Percentiles rank a stretch among this genome's conserved stretches.
Evolutionary conservation across 805 yeast species (phyloP).

Genomic region (Ogataea zsoltii): DNA sequence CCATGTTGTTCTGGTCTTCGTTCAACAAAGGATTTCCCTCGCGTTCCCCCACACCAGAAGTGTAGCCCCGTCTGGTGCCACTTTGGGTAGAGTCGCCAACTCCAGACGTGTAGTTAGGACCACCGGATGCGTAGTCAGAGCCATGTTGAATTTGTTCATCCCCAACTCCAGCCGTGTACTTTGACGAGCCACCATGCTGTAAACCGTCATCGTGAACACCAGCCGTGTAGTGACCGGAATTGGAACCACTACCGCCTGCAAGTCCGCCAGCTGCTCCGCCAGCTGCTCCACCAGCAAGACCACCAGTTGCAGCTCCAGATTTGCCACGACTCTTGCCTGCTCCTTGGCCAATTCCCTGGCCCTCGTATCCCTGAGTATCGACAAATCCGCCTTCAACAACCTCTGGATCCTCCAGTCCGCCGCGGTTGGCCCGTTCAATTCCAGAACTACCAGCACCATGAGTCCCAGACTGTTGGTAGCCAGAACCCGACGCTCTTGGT

Average conservation of each 20-base stretch:
- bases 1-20: constrained; percentile 19
- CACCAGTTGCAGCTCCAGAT: constrained; percentile 2
- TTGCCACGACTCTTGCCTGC: background rate
- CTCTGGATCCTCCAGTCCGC: constrained; percentile 6
- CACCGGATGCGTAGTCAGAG: background rate
- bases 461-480: background rate
- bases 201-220: constrained; percentile 6
- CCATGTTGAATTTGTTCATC: background rate
- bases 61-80: constrained; percentile 5
- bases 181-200: constrained; percentile 1
- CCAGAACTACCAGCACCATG: background rate
- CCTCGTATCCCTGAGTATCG: constrained; percentile 5
- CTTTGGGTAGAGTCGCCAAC: background rate
- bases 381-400: constrained; percentile 7
- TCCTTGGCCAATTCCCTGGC: background rate
- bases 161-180: constrained; percentile 10
- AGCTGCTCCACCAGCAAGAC: no score
- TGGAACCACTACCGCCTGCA: no score
- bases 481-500: background rate
- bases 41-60: constrained; percentile 9
- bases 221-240: constrained; percentile 5
- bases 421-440: background rate
- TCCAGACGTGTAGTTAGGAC: constrained; percentile 2
- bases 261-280: no score
- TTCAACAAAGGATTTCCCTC: constrained; percentile 16